Percentiles rank a stretch among this genome's conserved stretches.
Evolutionary conservation across 2,329 filamentous ascomycete species (phyloP).

Genomic region (Metarhizium anisopliae): DNA sequence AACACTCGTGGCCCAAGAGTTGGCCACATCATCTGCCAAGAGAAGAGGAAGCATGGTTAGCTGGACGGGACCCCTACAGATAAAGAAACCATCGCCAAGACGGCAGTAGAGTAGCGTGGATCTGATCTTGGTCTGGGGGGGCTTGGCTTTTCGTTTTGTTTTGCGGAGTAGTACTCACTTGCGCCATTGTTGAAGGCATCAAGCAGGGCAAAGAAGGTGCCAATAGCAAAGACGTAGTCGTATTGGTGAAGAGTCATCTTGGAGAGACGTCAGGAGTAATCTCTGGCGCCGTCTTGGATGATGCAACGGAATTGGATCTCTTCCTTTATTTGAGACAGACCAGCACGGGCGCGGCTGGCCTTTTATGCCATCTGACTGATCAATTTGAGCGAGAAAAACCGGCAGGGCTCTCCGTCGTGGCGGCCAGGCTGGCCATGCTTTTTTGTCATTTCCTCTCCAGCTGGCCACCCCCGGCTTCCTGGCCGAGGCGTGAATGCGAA

Average conservation of each 20-base stretch:
- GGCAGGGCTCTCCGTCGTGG: not conserved
- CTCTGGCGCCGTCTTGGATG: not conserved
- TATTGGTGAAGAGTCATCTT: slow-evolving; percentile 6
- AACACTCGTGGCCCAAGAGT: slow-evolving; percentile 70
- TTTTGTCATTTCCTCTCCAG: not conserved
- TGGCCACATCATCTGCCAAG: slow-evolving; percentile 66
- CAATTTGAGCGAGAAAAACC: not conserved
- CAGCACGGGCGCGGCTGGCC: not conserved
- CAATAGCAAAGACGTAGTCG: slow-evolving; percentile 61
- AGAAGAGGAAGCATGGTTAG: slow-evolving; percentile 5
- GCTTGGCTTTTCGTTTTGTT: not conserved
- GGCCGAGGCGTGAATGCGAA: not conserved
- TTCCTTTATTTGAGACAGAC: not conserved
- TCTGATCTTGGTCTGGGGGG: not conserved
- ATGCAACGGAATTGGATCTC: not conserved
- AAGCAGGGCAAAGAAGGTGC: slow-evolving; percentile 66
- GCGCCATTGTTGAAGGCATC: slow-evolving; percentile 74
- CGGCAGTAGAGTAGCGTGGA: not conserved
- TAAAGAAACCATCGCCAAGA: not conserved
- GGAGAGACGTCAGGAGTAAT: not conserved
- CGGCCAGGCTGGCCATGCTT: not conserved
- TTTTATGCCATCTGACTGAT: slow-evolving; percentile 1
- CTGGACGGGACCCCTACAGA: not conserved
- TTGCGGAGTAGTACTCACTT: slow-evolving; percentile 41
- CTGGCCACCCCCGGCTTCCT: not conserved